phyloP scores from a whole-genome alignment of 2,329 filamentous ascomycete species.

The Aspergillus pseudoviridinutans region DNA sequence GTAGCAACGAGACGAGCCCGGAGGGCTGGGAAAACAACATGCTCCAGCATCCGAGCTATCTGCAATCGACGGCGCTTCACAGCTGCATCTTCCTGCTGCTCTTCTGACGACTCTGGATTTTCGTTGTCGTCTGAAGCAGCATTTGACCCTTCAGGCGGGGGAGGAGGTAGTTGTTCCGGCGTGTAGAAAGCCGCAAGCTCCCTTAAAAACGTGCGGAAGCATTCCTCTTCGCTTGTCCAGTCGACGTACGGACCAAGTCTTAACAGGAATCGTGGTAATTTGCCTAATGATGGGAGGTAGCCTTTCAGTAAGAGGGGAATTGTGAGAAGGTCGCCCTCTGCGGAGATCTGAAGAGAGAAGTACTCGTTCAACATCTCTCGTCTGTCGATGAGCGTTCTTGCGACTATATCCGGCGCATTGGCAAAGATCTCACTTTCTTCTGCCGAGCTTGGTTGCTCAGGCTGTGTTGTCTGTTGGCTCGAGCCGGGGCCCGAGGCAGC shows the following conservation, averaged over 20 bases:
- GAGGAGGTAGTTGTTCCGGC: conserved; percentile 72
- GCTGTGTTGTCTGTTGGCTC: conserved; percentile 3
- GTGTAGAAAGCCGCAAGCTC: conserved; percentile 90
- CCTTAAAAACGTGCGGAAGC: conserved; percentile 78
- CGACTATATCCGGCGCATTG: conserved; percentile 62
- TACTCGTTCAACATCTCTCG: conserved; percentile 90
- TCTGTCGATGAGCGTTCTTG: conserved; percentile 65
- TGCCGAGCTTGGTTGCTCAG: conserved; percentile 20
- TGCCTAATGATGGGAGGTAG: conserved; percentile 79
- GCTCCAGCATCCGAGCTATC: conserved; percentile 72
- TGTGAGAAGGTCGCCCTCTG: conserved; percentile 68
- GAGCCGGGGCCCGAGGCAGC: background rate
- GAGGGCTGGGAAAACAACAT: conserved; percentile 86
- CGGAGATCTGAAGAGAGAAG: conserved; percentile 79
- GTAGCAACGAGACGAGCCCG: conserved; percentile 80
- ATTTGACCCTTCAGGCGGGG: conserved; percentile 1
- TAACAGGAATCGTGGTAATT: conserved; percentile 84
- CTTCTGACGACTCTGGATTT: conserved; percentile 3
- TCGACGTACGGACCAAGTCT: conserved; percentile 82
- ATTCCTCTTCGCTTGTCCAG: conserved; percentile 79
- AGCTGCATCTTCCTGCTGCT: conserved; percentile 45
- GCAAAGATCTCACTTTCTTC: conserved; percentile 58
- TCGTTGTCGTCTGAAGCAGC: conserved; percentile 1
- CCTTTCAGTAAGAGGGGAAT: conserved; percentile 85
- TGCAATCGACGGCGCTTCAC: conserved; percentile 57